Evolutionary conservation across 1,139 yeast species (phyloP).

Genomic region (Saccharomyces hybrid): DNA sequence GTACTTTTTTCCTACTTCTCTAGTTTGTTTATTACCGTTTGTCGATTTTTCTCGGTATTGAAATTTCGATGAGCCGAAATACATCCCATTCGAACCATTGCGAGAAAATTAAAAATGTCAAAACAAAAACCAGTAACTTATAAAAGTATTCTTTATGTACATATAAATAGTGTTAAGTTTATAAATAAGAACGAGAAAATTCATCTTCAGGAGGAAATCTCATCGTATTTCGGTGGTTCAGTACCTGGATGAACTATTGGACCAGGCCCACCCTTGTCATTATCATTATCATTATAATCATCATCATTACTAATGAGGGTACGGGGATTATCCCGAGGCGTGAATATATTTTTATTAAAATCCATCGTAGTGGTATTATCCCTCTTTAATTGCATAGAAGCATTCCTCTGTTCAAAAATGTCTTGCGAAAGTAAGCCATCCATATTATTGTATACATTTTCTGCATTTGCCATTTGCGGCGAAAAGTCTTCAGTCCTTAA

Average conservation of each 20-base stretch:
- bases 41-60: background rate
- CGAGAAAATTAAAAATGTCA: no score
- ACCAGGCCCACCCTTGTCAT: background rate
- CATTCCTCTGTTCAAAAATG: background rate
- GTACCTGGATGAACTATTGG: background rate
- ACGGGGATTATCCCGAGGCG: background rate
- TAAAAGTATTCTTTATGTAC: background rate
- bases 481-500: slow-evolving; percentile 2
- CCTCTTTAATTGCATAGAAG: background rate
- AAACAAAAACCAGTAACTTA: background rate
- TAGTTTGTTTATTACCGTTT: background rate
- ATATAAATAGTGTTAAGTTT: background rate
- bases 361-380: background rate
- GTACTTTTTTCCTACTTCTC: background rate
- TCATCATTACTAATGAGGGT: background rate
- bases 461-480: slow-evolving; percentile 4
- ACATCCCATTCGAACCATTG: background rate
- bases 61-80: background rate
- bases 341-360: background rate
- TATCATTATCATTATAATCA: background rate
- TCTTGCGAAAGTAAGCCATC: slow-evolving; percentile 1
- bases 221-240: slow-evolving; percentile 24
- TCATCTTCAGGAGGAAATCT: slow-evolving; percentile 8
- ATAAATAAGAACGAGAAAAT: background rate
- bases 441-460: slow-evolving; percentile 1